phyloP scores from a whole-genome alignment of 495 filamentous ascomycete genomes.

The Aspergillus hancockii region DNA sequence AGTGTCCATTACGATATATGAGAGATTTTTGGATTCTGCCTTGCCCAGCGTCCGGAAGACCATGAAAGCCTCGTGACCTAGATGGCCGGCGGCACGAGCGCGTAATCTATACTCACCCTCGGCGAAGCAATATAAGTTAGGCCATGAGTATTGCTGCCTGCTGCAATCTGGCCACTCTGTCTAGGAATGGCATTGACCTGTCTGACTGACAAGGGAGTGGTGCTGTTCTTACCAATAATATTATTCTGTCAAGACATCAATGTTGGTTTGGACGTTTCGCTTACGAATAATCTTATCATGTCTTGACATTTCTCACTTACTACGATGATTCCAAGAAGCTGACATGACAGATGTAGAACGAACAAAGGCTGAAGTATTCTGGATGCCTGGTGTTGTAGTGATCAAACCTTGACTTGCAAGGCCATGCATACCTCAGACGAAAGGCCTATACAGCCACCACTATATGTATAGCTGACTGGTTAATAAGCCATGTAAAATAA shows the following conservation, averaged over 20 bases:
- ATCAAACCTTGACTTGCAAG: too few relatives aligned
- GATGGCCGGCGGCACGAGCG: not conserved
- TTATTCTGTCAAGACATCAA: not conserved
- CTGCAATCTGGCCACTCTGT: not conserved
- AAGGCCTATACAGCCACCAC: too few relatives aligned
- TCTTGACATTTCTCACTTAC: not conserved
- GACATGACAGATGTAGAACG: too few relatives aligned
- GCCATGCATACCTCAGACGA: too few relatives aligned
- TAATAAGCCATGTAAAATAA: too few relatives aligned
- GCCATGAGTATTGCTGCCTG: not conserved
- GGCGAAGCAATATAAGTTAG: not conserved
- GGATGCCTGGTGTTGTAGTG: too few relatives aligned
- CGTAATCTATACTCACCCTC: not conserved
- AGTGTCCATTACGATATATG: not conserved
- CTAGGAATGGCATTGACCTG: not conserved
- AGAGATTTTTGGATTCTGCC: not conserved
- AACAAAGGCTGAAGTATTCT: too few relatives aligned
- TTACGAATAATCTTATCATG: not conserved
- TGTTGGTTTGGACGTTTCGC: not conserved
- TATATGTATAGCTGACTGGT: too few relatives aligned
- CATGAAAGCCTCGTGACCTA: not conserved
- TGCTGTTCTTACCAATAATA: not conserved
- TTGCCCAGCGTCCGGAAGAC: not conserved
- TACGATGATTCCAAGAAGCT: too few relatives aligned
- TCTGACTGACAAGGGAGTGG: not conserved